Evolutionary conservation across 73 alveolate genomes (phyloP).

Genomic region (Blepharisma japonicum): DNA sequence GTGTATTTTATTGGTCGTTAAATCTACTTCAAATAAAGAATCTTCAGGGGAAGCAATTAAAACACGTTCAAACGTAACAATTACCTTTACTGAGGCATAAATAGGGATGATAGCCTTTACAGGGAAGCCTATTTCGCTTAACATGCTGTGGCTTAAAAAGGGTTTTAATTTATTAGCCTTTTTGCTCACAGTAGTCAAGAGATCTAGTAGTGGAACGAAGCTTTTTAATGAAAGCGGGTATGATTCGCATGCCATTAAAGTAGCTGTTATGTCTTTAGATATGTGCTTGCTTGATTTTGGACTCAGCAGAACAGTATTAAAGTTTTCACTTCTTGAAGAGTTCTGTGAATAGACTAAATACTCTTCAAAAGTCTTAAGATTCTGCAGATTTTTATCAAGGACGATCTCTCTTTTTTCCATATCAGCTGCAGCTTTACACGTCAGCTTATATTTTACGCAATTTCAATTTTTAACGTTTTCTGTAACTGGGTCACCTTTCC

Average conservation of each 20-base stretch:
- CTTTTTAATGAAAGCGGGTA: slow-evolving; percentile 45
- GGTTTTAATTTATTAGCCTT: slow-evolving; percentile 43
- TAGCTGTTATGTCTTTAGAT: slow-evolving; percentile 39
- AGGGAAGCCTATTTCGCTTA: slow-evolving; percentile 18
- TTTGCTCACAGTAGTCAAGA: slow-evolving; percentile 41
- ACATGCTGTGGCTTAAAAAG: slow-evolving; percentile 29
- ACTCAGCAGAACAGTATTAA: neutral
- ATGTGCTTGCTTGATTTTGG: slow-evolving; percentile 26
- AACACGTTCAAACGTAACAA: neutral
- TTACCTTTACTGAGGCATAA: slow-evolving; percentile 13
- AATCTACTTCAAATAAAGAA: neutral
- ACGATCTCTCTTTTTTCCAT: slow-evolving; percentile 15
- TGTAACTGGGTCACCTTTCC: neutral
- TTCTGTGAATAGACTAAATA: neutral
- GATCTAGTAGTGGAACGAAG: slow-evolving; percentile 49
- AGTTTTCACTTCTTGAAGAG: neutral
- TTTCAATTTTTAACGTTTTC: slow-evolving; percentile 8
- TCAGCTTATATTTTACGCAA: slow-evolving; percentile 2
- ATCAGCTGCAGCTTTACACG: neutral
- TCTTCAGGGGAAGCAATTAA: neutral
- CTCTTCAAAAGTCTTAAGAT: slow-evolving; percentile 12
- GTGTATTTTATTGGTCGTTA: no score
- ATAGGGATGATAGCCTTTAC: slow-evolving; percentile 26
- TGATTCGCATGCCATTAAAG: slow-evolving; percentile 39
- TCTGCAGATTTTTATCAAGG: neutral